These are phyloP conservation scores for Fusarium decemcellulare DNA, from an alignment of 2,329 filamentous ascomycete genomes.

Conservation along the genomic window DNA sequence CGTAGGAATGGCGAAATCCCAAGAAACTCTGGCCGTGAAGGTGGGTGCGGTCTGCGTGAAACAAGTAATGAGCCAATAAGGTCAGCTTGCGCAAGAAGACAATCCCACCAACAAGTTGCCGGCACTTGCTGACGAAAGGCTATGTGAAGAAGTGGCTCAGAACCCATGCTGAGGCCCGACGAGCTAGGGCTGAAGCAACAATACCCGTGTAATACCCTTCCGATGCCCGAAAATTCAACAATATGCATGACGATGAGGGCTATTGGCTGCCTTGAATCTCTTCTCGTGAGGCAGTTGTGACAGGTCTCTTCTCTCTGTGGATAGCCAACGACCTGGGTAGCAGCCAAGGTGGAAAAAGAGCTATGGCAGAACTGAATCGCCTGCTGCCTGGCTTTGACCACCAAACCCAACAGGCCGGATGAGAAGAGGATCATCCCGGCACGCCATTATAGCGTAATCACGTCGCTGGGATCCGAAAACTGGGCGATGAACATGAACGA, in stretches of 20 bases:
- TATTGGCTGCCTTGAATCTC: neutral
- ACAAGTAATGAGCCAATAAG: neutral
- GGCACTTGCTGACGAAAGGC: constrained; percentile 30
- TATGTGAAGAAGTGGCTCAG: constrained; percentile 15
- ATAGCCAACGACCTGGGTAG: constrained; percentile 1
- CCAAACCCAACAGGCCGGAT: constrained; percentile 39
- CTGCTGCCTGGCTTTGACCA: neutral
- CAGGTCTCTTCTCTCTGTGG: neutral
- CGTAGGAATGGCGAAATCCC: constrained; percentile 1
- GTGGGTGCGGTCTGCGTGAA: constrained; percentile 11
- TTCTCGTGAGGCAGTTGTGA: neutral
- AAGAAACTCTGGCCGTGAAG: constrained; percentile 7
- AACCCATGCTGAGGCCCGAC: neutral
- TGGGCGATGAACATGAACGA: constrained; percentile 12
- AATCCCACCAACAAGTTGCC: constrained; percentile 17
- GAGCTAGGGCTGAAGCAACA: neutral
- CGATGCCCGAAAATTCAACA: neutral
- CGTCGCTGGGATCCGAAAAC: constrained; percentile 29
- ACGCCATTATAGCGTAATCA: constrained; percentile 42
- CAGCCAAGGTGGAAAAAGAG: neutral
- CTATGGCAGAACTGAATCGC: neutral
- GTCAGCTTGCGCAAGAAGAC: neutral
- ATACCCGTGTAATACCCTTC: constrained; percentile 10
- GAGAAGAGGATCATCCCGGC: constrained; percentile 40
- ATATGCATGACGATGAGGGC: constrained; percentile 5